Conservation (phyloP, 352 stramenopile genomes). For the Pythium plurisporium region DNA sequence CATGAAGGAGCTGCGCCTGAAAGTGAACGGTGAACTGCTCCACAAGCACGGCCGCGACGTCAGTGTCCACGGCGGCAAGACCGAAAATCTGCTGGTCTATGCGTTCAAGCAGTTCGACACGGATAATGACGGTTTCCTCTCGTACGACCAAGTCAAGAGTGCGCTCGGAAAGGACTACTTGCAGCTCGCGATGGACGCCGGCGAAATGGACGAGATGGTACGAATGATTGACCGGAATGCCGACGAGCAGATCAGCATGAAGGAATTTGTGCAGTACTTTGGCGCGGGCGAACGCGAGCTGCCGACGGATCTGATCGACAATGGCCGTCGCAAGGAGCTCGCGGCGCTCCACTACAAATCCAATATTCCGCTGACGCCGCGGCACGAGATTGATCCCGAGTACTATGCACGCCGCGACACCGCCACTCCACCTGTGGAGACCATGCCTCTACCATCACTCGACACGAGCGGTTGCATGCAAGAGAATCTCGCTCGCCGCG, state of each 20-base stretch:
- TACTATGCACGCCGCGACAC: constrained; percentile 13
- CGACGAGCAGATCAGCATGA: constrained; percentile 71
- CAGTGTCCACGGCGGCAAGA: constrained; percentile 58
- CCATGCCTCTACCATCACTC: neutral
- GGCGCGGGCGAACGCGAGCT: constrained; percentile 50
- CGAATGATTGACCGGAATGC: constrained; percentile 66
- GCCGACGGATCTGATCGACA: constrained; percentile 59
- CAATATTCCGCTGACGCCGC: constrained; percentile 42
- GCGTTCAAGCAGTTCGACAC: constrained; percentile 76
- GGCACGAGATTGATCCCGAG: constrained; percentile 40
- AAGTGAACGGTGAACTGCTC: constrained; percentile 55
- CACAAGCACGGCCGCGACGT: constrained; percentile 50
- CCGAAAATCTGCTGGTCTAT: constrained; percentile 61
- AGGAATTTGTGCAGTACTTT: constrained; percentile 83
- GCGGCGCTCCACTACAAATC: constrained; percentile 49
- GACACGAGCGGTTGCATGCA: constrained; percentile 40
- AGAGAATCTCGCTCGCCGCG: constrained; percentile 46
- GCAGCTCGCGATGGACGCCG: constrained; percentile 42
- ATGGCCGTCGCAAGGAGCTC: constrained; percentile 57
- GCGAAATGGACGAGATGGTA: constrained; percentile 72
- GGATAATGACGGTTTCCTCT: constrained; percentile 69
- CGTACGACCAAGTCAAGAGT: constrained; percentile 61
- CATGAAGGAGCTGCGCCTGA: constrained; percentile 60
- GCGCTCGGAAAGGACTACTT: constrained; percentile 60
- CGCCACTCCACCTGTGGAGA: neutral